A percentile compares a stretch with the other conserved stretches of the same genome.
Conservation (phyloP, 805 yeast species). For the Yamadazyma insecticola region DNA sequence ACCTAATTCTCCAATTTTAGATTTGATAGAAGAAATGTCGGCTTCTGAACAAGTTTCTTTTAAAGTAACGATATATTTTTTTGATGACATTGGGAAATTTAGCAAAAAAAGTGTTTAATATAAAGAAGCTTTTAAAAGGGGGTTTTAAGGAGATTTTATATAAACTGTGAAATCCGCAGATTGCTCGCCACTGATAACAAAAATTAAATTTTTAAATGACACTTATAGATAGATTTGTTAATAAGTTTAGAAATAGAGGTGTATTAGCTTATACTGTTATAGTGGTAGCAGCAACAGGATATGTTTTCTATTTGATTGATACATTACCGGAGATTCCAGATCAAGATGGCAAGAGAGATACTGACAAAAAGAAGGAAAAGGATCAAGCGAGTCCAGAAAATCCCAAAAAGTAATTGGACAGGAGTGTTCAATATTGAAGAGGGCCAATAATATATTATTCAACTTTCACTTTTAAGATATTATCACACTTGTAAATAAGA, state of each 20-base stretch:
- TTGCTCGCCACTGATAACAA: no score
- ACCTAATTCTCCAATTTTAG: slow-evolving; percentile 46
- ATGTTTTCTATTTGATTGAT: slow-evolving; percentile 19
- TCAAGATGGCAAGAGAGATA: no score
- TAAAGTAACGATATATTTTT: slow-evolving; percentile 41
- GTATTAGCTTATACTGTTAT: slow-evolving; percentile 30
- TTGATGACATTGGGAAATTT: slow-evolving; percentile 10
- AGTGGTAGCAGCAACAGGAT: slow-evolving; percentile 24
- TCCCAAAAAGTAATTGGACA: no score
- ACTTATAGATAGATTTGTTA: slow-evolving; percentile 25
- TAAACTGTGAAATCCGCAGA: no score
- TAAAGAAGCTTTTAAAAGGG: slow-evolving; percentile 1
- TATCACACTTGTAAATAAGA: no score
- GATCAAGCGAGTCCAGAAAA: background rate
- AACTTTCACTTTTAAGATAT: no score
- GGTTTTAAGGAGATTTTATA: background rate
- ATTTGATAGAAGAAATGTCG: slow-evolving; percentile 41
- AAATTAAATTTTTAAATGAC: no score
- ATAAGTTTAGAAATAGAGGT: slow-evolving; percentile 28
- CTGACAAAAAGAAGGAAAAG: slow-evolving; percentile 1
- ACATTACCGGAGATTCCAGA: slow-evolving; percentile 14
- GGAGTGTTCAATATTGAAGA: no score
- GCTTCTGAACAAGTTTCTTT: slow-evolving; percentile 40
- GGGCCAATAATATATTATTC: no score
- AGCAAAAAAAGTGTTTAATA: background rate